phyloP scores from a whole-genome alignment of 768 basidiomycete genomes.

The Paxillus involutus region DNA sequence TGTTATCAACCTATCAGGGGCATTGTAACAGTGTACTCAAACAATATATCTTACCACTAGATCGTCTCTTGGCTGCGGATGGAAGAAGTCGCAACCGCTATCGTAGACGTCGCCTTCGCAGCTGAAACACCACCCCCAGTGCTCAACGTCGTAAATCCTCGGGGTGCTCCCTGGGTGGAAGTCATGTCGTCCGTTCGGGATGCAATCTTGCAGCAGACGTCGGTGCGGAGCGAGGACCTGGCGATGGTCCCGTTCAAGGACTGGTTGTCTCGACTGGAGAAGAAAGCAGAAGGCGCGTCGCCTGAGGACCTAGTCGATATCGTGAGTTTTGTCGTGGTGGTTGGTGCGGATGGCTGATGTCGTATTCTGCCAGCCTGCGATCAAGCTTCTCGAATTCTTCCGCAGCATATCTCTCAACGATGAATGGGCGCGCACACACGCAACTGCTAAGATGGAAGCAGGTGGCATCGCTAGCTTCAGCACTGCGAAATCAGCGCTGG shows the following conservation, averaged over 20 bases:
- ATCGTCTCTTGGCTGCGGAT: conserved; percentile 37
- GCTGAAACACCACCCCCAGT: conserved; percentile 17
- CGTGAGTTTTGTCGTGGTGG: not conserved
- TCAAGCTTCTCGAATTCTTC: conserved; percentile 32
- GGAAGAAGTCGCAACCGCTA: conserved; percentile 32
- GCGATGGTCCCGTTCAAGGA: conserved; percentile 24
- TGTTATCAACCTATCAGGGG: conserved; percentile 12
- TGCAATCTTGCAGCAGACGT: conserved; percentile 14
- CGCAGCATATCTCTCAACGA: conserved; percentile 8
- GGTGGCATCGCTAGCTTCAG: not conserved
- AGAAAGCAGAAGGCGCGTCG: conserved; percentile 15
- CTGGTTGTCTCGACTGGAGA: conserved; percentile 31
- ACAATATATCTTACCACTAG: not conserved
- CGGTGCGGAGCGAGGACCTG: conserved; percentile 7
- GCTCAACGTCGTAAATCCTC: conserved; percentile 40
- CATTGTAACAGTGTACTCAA: not conserved
- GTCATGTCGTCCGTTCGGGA: conserved; percentile 25
- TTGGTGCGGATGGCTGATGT: not conserved
- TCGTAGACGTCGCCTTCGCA: conserved; percentile 34
- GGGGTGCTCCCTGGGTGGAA: too few relatives aligned
- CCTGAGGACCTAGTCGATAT: conserved; percentile 5
- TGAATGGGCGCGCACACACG: not conserved
- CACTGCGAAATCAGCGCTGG: not conserved
- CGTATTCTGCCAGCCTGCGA: conserved; percentile 25
- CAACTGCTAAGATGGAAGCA: not conserved